A percentile compares a stretch with the other conserved stretches of the same genome.
These are phyloP conservation scores for Suhomyces tanzawaensis DNA, from an alignment of 805 yeast species.

Conservation along the genomic window DNA sequence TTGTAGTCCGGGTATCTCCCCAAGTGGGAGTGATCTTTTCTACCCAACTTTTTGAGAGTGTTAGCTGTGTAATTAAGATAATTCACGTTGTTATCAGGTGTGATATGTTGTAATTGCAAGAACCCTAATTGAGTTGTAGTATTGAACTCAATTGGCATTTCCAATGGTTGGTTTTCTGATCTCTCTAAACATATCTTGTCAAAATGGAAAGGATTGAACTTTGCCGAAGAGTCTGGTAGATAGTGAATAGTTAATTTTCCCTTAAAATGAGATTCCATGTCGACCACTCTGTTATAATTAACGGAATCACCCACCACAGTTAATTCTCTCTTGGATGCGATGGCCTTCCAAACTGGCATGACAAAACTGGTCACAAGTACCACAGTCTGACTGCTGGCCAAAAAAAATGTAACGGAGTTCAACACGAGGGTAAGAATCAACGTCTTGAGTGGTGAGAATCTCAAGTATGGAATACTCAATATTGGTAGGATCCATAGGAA, in stretches of 20 bases:
- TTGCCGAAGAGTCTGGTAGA: slow-evolving; percentile 87
- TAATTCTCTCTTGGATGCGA: slow-evolving; percentile 44
- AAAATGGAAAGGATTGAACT: slow-evolving; percentile 70
- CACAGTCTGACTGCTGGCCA: slow-evolving; percentile 51
- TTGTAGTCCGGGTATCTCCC: slow-evolving; percentile 20
- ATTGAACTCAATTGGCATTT: slow-evolving; percentile 75
- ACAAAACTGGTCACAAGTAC: slow-evolving; percentile 39
- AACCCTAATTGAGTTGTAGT: slow-evolving; percentile 70
- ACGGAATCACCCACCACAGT: slow-evolving; percentile 52
- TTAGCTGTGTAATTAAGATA: slow-evolving; percentile 54
- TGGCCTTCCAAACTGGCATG: slow-evolving; percentile 43
- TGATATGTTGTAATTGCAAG: slow-evolving; percentile 61
- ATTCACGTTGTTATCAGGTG: slow-evolving; percentile 48
- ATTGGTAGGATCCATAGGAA: slow-evolving; percentile 70
- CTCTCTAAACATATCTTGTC: slow-evolving; percentile 57
- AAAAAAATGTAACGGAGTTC: slow-evolving; percentile 49
- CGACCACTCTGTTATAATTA: slow-evolving; percentile 34
- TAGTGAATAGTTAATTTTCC: slow-evolving; percentile 86
- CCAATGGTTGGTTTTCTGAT: slow-evolving; percentile 25
- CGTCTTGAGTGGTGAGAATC: slow-evolving; percentile 59
- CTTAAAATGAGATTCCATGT: slow-evolving; percentile 64
- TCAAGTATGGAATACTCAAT: slow-evolving; percentile 71
- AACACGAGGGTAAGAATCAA: slow-evolving; percentile 46
- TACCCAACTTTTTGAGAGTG: slow-evolving; percentile 46
- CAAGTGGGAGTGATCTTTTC: slow-evolving; percentile 32